A percentile compares a stretch with the other conserved stretches of the same genome.
phyloP scores from a whole-genome alignment of 352 stramenopile genomes.

The Phytopythium oedochilum region DNA sequence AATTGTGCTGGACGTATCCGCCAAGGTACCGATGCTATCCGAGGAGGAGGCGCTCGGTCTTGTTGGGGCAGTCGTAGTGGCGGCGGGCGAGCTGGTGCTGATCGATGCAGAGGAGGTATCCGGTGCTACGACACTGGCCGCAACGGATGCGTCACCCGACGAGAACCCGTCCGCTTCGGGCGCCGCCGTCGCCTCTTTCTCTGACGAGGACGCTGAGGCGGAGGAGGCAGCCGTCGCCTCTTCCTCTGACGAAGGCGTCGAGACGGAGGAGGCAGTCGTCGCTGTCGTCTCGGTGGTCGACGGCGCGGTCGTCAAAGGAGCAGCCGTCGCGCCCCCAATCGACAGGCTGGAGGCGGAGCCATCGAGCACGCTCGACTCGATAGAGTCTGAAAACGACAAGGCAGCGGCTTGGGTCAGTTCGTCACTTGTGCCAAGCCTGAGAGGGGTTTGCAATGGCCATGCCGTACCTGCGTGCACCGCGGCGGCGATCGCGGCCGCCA shows the following conservation, averaged over 20 bases:
- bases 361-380: background rate
- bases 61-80: background rate
- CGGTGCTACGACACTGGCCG: background rate
- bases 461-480: background rate
- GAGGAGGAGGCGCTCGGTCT: background rate
- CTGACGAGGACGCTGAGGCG: background rate
- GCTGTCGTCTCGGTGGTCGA: background rate
- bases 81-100: background rate
- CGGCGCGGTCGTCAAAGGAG: background rate
- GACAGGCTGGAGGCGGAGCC: background rate
- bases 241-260: background rate
- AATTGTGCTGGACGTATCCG: conserved; percentile 6
- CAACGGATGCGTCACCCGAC: background rate
- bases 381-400: background rate
- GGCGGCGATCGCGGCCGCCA: background rate
- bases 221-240: background rate
- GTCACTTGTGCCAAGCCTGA: background rate
- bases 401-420: background rate
- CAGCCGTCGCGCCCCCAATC: background rate
- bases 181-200: background rate
- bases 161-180: background rate
- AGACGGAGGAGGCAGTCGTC: background rate
- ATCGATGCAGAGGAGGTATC: background rate
- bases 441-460: background rate
- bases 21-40: conserved; percentile 10